Evolutionary conservation across 139 green algal species (phyloP).

Genomic region (Trebouxia sp.): DNA sequence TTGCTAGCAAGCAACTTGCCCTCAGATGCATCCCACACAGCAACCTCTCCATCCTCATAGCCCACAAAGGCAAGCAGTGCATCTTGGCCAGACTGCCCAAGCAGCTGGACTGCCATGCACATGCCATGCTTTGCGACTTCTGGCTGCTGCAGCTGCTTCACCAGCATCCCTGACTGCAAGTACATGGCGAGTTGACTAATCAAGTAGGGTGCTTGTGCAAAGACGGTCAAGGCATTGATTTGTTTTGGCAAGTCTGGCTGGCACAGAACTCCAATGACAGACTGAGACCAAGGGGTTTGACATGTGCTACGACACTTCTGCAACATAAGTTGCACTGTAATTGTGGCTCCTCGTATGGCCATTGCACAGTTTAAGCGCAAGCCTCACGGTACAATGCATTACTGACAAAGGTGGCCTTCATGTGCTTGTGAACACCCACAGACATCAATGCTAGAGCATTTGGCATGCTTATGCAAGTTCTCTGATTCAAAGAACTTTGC

Average conservation of each 20-base stretch:
- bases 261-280: not conserved
- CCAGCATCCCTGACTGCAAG: not conserved
- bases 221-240: too few relatives aligned
- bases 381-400: too few relatives aligned
- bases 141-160: slow-evolving; percentile 23
- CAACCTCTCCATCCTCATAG: slow-evolving; percentile 58
- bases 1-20: not conserved
- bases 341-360: not conserved
- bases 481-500: not conserved
- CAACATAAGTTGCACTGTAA: not conserved
- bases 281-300: not conserved
- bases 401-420: too few relatives aligned
- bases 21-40: slow-evolving; percentile 47
- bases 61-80: slow-evolving; percentile 39
- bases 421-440: too few relatives aligned
- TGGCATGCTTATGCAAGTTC: not conserved
- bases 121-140: slow-evolving; percentile 46
- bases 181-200: not conserved
- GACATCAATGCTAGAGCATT: too few relatives aligned
- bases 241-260: not conserved
- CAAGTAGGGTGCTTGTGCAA: too few relatives aligned
- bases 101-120: slow-evolving; percentile 47
- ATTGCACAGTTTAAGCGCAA: too few relatives aligned
- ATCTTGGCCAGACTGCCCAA: not conserved
- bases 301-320: not conserved